Percentiles rank a stretch among this genome's conserved stretches.
phyloP scores from a whole-genome alignment of 805 yeast genomes.

The Yarrowia sp. region DNA sequence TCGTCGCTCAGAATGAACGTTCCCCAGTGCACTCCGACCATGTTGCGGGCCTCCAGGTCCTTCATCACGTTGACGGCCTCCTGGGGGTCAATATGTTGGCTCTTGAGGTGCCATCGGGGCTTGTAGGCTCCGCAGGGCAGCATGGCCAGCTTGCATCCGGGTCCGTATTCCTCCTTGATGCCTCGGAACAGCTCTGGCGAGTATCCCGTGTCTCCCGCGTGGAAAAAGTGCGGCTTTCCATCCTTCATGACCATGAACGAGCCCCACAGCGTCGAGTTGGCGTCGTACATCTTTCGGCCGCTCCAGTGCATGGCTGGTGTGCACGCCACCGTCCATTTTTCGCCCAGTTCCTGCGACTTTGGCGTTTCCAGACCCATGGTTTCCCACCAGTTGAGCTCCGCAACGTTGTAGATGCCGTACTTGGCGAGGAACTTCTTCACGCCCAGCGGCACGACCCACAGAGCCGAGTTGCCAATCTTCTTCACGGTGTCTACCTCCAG shows the following conservation, averaged over 20 bases:
- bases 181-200: conserved; percentile 65
- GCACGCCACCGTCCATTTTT: conserved; percentile 75
- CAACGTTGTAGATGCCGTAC: conserved; percentile 57
- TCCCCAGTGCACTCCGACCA: conserved; percentile 96
- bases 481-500: conserved; percentile 62
- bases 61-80: conserved; percentile 70
- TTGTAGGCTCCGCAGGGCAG: conserved; percentile 94
- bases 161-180: conserved; percentile 63
- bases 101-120: conserved; percentile 90
- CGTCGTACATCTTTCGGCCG: conserved; percentile 76
- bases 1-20: conserved; percentile 89
- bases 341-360: conserved; percentile 36
- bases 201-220: conserved; percentile 95
- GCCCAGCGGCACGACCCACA: conserved; percentile 90
- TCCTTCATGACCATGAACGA: conserved; percentile 70
- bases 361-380: conserved; percentile 44
- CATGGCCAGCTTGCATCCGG: conserved; percentile 60
- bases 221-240: conserved; percentile 72
- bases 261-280: conserved; percentile 84
- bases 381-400: conserved; percentile 96
- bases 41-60: conserved; percentile 57
- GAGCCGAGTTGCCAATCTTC: conserved; percentile 54
- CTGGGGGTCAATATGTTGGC: conserved; percentile 80
- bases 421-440: conserved; percentile 57
- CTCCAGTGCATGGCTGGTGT: conserved; percentile 95